phyloP scores from a whole-genome alignment of 352 stramenopile species.

The Globisporangium orthogonon region DNA sequence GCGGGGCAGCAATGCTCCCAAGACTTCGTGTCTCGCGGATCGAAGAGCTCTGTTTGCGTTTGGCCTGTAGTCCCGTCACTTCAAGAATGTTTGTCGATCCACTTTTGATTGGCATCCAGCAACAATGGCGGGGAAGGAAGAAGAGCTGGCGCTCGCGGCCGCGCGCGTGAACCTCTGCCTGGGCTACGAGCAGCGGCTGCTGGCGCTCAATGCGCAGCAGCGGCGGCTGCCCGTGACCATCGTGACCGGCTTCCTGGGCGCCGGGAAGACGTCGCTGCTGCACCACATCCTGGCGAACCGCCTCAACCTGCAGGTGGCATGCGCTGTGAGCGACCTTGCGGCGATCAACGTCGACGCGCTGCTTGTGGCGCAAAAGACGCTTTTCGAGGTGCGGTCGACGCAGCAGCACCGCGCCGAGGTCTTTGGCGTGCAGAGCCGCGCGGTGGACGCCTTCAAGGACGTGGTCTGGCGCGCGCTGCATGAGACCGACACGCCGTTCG shows the following conservation, averaged over 20 bases:
- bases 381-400: slow-evolving; percentile 23
- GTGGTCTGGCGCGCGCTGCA: background rate
- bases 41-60: too few relatives aligned
- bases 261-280: slow-evolving; percentile 66
- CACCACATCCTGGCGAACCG: slow-evolving; percentile 57
- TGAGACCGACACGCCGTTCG: background rate
- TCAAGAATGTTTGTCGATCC: too few relatives aligned
- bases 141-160: slow-evolving; percentile 34
- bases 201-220: slow-evolving; percentile 41
- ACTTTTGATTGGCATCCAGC: background rate
- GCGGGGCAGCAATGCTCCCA: too few relatives aligned
- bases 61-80: too few relatives aligned
- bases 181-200: slow-evolving; percentile 39
- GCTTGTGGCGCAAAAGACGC: slow-evolving; percentile 40
- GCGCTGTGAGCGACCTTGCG: slow-evolving; percentile 61
- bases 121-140: background rate
- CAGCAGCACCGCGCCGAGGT: too few relatives aligned
- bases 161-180: slow-evolving; percentile 54
- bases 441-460: too few relatives aligned
- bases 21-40: too few relatives aligned
- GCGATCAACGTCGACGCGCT: slow-evolving; percentile 66
- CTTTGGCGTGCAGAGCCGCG: too few relatives aligned
- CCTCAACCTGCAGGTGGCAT: slow-evolving; percentile 62
- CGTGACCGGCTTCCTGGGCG: slow-evolving; percentile 57
- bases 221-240: slow-evolving; percentile 54